Conservation (phyloP, 345 rosid genomes). For the Orychophragmus violaceus region DNA sequence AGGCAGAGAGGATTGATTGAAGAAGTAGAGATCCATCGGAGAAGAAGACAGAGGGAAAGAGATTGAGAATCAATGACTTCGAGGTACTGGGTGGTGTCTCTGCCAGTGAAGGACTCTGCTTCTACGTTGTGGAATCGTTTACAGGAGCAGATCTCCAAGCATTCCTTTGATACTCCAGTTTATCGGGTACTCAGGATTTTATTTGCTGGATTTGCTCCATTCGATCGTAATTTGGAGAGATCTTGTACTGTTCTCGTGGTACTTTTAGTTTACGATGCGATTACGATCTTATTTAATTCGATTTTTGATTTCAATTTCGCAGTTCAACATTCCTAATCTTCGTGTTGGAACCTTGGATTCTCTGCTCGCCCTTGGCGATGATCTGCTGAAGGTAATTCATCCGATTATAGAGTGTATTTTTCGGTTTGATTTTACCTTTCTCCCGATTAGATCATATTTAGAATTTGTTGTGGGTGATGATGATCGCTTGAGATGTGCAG, state of each 20-base stretch:
- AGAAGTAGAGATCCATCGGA: slow-evolving; percentile 28
- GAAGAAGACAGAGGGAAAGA: slow-evolving; percentile 15
- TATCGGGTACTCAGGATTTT: slow-evolving; percentile 56
- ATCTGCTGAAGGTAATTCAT: slow-evolving; percentile 69
- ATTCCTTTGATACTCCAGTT: slow-evolving; percentile 94
- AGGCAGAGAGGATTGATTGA: slow-evolving; percentile 22
- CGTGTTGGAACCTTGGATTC: slow-evolving; percentile 98
- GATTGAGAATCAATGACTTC: slow-evolving; percentile 53
- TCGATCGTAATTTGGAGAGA: not conserved
- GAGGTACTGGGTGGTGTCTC: slow-evolving; percentile 91
- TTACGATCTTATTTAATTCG: not conserved
- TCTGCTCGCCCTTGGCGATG: slow-evolving; percentile 91
- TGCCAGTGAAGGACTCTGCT: slow-evolving; percentile 78
- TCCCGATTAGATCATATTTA: not conserved
- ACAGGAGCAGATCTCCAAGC: slow-evolving; percentile 87
- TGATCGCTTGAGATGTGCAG: slow-evolving; percentile 39
- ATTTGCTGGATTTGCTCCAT: not conserved
- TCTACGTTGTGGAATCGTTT: slow-evolving; percentile 66
- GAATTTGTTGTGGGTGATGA: not conserved
- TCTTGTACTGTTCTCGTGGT: not conserved
- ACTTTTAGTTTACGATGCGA: not conserved
- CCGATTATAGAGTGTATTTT: not conserved
- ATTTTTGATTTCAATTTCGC: slow-evolving; percentile 19
- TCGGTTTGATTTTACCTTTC: not conserved
- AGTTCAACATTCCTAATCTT: slow-evolving; percentile 95